Evolutionary conservation across 2,329 filamentous ascomycete species (phyloP), one percentile per base, ranked within the genome.

Genomic region (Alternaria novae-zelandiae): DNA sequence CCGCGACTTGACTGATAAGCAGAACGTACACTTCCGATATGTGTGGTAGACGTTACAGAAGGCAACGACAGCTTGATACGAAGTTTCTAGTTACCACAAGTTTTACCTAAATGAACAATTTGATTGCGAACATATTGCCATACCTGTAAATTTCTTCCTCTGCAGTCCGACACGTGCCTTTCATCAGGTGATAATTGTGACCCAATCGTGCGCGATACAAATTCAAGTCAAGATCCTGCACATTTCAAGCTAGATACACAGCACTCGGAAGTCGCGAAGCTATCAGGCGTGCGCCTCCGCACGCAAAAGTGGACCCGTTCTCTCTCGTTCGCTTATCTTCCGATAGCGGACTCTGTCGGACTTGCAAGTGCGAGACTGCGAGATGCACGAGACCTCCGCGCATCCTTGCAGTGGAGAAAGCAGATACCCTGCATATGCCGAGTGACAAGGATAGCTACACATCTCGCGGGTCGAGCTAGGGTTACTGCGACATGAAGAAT

Each of bases 1-100:
- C 58, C 67, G 66, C 23, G 75, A 80, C 55, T 63, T 79, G 51
- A 79, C 78, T 10, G 78, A 80, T 51, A 75, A 75, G 63, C 69
- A 79, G 62, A 80, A 79, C 41, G n/a, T 66, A 6, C 58, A 70
- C 43, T 71, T 70, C 21, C 53, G 69, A 32, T 69, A 69, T 32
- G 65, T 69, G 13, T 69, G 54, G 54, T 69, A 21, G 11, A 28
- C 3, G 2, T 5, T 0, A 13, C 26, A 30, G n/a, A 17, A 4
- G 15, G 2, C 11, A 2, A 0, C 2, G 3, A 6, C 36, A 17
- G 8, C 3, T 41, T 6, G 36, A 17, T 17, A 41, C 5, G 5
- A 3, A 5, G 5, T 41, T 41, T 41, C n/a, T 5, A 41, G 8
- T 17, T 5, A 17, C n/a, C 2, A 41, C 9, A 41, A 9, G 8